A percentile compares a stretch with the other conserved stretches of the same genome.
Evolutionary conservation across 192 early-diverging fungal genomes (phyloP).

Genomic region (Rhizophagus sp.): DNA sequence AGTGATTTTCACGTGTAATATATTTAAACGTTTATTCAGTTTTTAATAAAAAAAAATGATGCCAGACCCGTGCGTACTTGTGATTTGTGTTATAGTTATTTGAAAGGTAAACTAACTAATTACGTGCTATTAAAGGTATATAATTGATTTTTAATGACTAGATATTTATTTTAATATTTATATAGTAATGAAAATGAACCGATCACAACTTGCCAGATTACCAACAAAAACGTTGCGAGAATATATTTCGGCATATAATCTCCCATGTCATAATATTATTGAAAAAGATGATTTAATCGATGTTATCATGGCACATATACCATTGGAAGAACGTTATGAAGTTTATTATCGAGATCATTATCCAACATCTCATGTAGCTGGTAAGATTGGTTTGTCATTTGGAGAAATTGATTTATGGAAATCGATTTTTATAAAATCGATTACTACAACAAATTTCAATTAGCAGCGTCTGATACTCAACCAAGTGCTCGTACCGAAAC

Average conservation of each 20-base stretch:
- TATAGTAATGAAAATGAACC: constrained; percentile 33
- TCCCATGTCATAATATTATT: constrained; percentile 34
- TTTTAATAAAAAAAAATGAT: background rate
- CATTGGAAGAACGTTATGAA: constrained; percentile 14
- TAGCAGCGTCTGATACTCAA: too few species aligned
- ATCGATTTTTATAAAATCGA: background rate
- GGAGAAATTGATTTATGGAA: too few species aligned
- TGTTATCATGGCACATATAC: constrained; percentile 29
- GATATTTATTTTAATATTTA: background rate
- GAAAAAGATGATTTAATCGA: constrained; percentile 44
- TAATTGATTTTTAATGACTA: background rate
- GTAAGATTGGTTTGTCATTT: background rate
- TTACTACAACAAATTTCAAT: too few species aligned
- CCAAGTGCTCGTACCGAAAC: too few species aligned
- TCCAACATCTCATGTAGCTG: background rate
- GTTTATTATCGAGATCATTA: constrained; percentile 17
- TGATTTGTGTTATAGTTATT: constrained; percentile 6
- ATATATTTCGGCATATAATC: constrained; percentile 38
- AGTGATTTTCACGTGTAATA: background rate
- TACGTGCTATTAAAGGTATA: background rate
- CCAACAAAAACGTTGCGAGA: constrained; percentile 35
- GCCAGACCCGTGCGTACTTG: constrained; percentile 5
- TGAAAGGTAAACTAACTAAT: constrained; percentile 9
- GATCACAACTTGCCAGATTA: constrained; percentile 21
- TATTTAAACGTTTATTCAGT: background rate